Evolutionary conservation across 1,284 basidiomycete genomes (phyloP), one percentile per base, ranked within the genome.

Genomic region (Polyporus tsugae): DNA sequence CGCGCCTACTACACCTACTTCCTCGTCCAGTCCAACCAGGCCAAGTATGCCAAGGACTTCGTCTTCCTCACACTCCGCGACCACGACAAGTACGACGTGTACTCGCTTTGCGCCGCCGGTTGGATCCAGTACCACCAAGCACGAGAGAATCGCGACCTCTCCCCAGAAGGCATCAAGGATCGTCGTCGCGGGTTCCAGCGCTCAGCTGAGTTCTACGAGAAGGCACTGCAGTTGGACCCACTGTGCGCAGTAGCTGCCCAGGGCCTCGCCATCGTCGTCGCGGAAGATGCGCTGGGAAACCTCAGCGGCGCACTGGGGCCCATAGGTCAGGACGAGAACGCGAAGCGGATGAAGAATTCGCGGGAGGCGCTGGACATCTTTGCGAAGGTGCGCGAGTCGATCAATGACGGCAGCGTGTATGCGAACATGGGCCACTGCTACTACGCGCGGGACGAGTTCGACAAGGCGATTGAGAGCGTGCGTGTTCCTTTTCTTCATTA

Each of bases 381-480:
- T 74, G 91, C 90, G 6, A 95, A 96, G 79, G 92, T 98, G 64
- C 86, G 94, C 68, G 96, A 98, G 81, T 92, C 91, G 4, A 80
- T 95, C 63, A 88, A 89, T 67, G 93, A 96, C 70, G 94, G 94
- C 1, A 93, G 93, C 72, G 95, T 97, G 9, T 96, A 96, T 76
- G 85, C 95, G 75, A 98, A 98, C 78, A 96, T 98, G 84, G 97
- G 96, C 0, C 97, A 98, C 77, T 97, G 95, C 75, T 93, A 96
- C 79, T 97, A 95, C 77, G 86, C 89, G 36, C 86, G 94, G 62
- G 96, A 97, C 67, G 96, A 98, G 78, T 97, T 92, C 78, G 96
- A 98, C 74, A 87, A 94, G 65, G 96, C 97, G 0, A 96, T 98
- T 71, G 96, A 98, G 80, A 93, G 93, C 76, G 96, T 97, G 77